phyloP scores from a whole-genome alignment of 805 yeast species.

The Tetrapisispora iriomotensis region DNA sequence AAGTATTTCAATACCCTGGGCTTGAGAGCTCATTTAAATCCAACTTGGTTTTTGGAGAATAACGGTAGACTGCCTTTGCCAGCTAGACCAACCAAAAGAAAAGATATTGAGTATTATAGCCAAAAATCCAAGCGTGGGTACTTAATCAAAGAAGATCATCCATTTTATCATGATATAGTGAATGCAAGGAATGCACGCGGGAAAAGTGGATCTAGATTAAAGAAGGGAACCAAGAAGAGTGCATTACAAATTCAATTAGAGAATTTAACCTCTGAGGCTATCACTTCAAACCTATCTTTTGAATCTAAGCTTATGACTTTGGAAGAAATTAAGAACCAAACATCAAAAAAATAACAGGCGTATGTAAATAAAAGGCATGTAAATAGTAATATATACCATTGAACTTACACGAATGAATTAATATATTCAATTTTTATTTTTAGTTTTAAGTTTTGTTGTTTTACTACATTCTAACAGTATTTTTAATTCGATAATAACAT shows the following conservation, averaged over 20 bases:
- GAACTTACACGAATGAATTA: too few species aligned
- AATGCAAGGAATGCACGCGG: slow-evolving; percentile 14
- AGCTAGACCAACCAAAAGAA: slow-evolving; percentile 77
- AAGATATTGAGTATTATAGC: slow-evolving; percentile 72
- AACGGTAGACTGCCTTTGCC: slow-evolving; percentile 75
- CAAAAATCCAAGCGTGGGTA: slow-evolving; percentile 69
- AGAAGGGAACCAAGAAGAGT: slow-evolving; percentile 25
- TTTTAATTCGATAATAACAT: too few species aligned
- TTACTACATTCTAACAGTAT: background rate
- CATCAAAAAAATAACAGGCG: too few species aligned
- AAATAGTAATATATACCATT: background rate
- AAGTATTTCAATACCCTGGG: slow-evolving; percentile 59
- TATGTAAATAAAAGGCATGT: slow-evolving; percentile 1
- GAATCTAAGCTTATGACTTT: slow-evolving; percentile 1
- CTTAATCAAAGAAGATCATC: slow-evolving; percentile 36
- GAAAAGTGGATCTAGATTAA: slow-evolving; percentile 7
- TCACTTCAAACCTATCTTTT: too few species aligned
- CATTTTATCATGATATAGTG: slow-evolving; percentile 17
- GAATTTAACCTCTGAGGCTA: slow-evolving; percentile 1
- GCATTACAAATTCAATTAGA: slow-evolving; percentile 29
- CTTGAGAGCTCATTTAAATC: slow-evolving; percentile 65
- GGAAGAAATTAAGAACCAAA: background rate
- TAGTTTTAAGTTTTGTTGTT: background rate
- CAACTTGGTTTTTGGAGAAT: slow-evolving; percentile 55
- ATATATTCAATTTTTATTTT: background rate